phyloP scores from a whole-genome alignment of 1,284 basidiomycete genomes.

The Xerocomus minutiporus region DNA sequence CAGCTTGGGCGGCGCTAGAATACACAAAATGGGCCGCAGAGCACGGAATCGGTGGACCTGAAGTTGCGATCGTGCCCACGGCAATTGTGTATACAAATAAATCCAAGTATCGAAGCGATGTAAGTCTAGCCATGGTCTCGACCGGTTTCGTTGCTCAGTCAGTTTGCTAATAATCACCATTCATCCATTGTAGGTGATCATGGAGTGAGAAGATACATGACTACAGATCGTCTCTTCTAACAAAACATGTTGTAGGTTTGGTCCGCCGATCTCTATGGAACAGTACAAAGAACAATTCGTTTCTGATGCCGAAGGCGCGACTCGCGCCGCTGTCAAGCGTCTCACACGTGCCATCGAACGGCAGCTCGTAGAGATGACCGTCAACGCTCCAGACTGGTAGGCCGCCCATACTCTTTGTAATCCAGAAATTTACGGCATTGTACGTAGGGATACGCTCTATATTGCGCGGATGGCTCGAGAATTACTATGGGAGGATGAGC shows the following conservation, averaged over 20 bases:
- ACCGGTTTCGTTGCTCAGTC: neutral
- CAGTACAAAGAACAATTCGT: slow-evolving; percentile 77
- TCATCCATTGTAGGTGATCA: slow-evolving; percentile 49
- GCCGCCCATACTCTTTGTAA: slow-evolving; percentile 9
- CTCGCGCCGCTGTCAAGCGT: slow-evolving; percentile 81
- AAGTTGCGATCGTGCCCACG: slow-evolving; percentile 67
- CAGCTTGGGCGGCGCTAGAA: slow-evolving; percentile 93
- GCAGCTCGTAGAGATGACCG: slow-evolving; percentile 70
- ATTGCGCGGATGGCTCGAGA: slow-evolving; percentile 86
- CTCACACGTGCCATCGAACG: slow-evolving; percentile 73
- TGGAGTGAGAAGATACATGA: slow-evolving; percentile 49
- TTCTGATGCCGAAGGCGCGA: slow-evolving; percentile 59
- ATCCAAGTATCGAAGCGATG: slow-evolving; percentile 83
- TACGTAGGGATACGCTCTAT: slow-evolving; percentile 75
- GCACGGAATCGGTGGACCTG: slow-evolving; percentile 38
- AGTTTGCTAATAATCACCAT: slow-evolving; percentile 12
- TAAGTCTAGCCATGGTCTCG: slow-evolving; percentile 36
- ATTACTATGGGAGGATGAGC: slow-evolving; percentile 62
- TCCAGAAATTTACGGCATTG: slow-evolving; percentile 13
- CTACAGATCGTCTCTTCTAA: slow-evolving; percentile 14
- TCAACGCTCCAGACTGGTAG: slow-evolving; percentile 93
- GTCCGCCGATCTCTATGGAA: slow-evolving; percentile 73
- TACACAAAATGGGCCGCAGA: slow-evolving; percentile 76
- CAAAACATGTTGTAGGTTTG: slow-evolving; percentile 54
- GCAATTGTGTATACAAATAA: slow-evolving; percentile 95